Percentiles rank a stretch among this genome's conserved stretches.
Evolutionary conservation across 768 basidiomycete species (phyloP).

Genomic region (Suillus luteus): DNA sequence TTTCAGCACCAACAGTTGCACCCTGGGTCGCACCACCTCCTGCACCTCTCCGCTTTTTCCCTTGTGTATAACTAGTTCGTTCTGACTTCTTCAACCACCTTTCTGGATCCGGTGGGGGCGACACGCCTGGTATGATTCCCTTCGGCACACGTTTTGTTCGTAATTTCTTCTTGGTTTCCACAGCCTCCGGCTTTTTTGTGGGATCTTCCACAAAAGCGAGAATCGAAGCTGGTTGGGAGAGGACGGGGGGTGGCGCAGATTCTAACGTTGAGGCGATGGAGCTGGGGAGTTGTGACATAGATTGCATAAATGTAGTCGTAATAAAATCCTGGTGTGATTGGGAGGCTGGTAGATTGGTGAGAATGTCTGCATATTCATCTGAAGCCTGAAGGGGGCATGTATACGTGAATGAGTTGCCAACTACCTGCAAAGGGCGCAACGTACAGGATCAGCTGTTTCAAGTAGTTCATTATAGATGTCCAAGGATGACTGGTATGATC

Average conservation of each 20-base stretch:
- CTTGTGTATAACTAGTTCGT: conserved; percentile 55
- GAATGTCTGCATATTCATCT: conserved; percentile 86
- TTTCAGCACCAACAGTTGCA: conserved; percentile 32
- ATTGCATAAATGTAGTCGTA: conserved; percentile 63
- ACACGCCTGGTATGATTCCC: conserved; percentile 77
- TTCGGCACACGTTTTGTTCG: conserved; percentile 70
- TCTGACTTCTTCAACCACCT: conserved; percentile 89
- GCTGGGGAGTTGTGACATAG: conserved; percentile 60
- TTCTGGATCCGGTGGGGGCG: conserved; percentile 83
- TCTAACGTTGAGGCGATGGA: conserved; percentile 57
- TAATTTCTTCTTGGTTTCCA: conserved; percentile 48
- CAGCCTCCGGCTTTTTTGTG: conserved; percentile 38
- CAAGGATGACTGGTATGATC: conserved; percentile 70
- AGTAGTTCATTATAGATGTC: conserved; percentile 82
- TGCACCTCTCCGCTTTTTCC: conserved; percentile 54
- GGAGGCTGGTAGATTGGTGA: conserved; percentile 82
- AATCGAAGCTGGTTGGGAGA: conserved; percentile 35
- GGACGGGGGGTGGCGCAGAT: conserved; percentile 57
- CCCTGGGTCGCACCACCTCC: conserved; percentile 74
- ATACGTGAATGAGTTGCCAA: conserved; percentile 1
- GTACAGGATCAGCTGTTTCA: conserved; percentile 74
- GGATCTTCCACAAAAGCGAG: conserved; percentile 28
- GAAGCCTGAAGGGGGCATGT: conserved; percentile 53
- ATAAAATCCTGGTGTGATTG: conserved; percentile 86
- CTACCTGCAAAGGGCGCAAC: conserved; percentile 29